These are phyloP conservation scores for Cydonia oblonga DNA, from an alignment of 331 rosid genomes.

Conservation along the genomic window DNA sequence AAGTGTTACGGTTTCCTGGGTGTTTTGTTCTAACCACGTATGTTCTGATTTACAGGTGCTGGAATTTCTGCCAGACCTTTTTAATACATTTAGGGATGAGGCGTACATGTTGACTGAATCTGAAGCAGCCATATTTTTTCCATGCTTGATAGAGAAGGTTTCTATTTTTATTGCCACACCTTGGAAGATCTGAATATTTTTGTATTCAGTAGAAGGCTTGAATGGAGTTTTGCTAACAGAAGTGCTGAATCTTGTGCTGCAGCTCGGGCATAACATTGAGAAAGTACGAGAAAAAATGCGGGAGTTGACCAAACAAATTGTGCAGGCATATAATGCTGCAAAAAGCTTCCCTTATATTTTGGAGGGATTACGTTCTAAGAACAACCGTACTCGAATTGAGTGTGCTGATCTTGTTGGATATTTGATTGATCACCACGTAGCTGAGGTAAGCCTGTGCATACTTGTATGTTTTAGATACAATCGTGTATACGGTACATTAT, in stretches of 20 bases:
- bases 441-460: constrained; percentile 49
- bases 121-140: constrained; percentile 90
- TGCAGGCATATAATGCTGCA: constrained; percentile 57
- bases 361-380: constrained; percentile 96
- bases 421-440: constrained; percentile 69
- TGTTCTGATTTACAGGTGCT: constrained; percentile 50
- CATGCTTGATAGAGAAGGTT: constrained; percentile 92
- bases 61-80: constrained; percentile 88
- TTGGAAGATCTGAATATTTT: not conserved
- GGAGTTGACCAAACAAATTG: constrained; percentile 76
- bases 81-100: constrained; percentile 71
- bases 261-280: constrained; percentile 95
- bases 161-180: not conserved
- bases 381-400: constrained; percentile 90
- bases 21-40: not conserved
- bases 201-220: not conserved
- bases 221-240: not conserved
- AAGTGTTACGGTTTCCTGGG: not conserved
- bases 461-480: not conserved
- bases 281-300: constrained; percentile 91
- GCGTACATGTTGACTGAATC: constrained; percentile 70
- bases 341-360: constrained; percentile 83
- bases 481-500: not conserved
- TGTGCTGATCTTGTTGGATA: constrained; percentile 90
- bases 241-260: constrained; percentile 24